A percentile compares a stretch with the other conserved stretches of the same genome.
Evolutionary conservation across 1,284 basidiomycete genomes (phyloP).

Genomic region (Neonothopanus nambi): DNA sequence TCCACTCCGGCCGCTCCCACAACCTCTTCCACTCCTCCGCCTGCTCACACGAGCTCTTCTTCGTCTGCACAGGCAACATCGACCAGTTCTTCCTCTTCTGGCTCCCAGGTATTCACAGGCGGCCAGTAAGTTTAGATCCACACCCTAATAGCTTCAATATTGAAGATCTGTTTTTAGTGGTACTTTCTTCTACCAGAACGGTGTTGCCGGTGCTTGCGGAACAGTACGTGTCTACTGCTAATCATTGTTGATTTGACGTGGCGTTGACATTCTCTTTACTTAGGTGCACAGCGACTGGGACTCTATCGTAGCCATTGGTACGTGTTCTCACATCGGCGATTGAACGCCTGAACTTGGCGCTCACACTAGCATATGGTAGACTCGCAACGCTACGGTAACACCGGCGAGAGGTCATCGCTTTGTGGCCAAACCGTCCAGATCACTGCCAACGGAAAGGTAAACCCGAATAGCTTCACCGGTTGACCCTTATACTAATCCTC

Average conservation of each 20-base stretch:
- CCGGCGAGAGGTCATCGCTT: slow-evolving; percentile 46
- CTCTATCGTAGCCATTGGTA: slow-evolving; percentile 69
- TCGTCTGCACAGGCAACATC: slow-evolving; percentile 5
- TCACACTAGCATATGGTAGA: slow-evolving; percentile 33
- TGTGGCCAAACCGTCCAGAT: slow-evolving; percentile 71
- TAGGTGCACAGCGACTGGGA: slow-evolving; percentile 62
- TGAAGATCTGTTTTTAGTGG: slow-evolving; percentile 39
- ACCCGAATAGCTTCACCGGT: background rate
- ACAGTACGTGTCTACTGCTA: slow-evolving; percentile 16
- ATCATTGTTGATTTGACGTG: background rate
- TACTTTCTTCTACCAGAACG: slow-evolving; percentile 74
- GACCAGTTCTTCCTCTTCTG: slow-evolving; percentile 3
- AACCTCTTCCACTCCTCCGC: slow-evolving; percentile 9
- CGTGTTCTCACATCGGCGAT: slow-evolving; percentile 22
- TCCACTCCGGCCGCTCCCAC: slow-evolving; percentile 5
- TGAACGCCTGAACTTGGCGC: background rate
- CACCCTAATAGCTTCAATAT: slow-evolving; percentile 14
- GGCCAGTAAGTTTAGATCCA: slow-evolving; percentile 47
- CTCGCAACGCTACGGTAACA: slow-evolving; percentile 49
- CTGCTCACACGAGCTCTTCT: slow-evolving; percentile 14
- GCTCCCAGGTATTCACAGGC: slow-evolving; percentile 25
- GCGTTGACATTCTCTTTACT: too few species aligned
- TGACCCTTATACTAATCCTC: background rate
- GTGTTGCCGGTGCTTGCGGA: slow-evolving; percentile 76
- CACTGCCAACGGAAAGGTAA: slow-evolving; percentile 51